phyloP scores from a whole-genome alignment of 768 basidiomycete species.

The Lentinula guzmanii region DNA sequence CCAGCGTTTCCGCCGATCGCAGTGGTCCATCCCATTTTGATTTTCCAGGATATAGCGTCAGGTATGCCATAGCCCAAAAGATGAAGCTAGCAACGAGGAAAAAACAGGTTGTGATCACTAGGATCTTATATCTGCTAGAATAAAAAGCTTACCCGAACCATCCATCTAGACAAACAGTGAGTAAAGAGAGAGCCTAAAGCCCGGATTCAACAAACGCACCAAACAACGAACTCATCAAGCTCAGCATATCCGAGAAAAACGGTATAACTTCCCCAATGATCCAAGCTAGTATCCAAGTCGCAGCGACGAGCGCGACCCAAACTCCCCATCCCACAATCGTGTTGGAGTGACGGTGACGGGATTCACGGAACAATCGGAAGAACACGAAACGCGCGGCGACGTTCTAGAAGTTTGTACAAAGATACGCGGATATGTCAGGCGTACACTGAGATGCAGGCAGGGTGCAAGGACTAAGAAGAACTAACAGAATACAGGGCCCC shows the following conservation, averaged over 20 bases:
- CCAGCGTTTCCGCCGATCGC: constrained; percentile 25
- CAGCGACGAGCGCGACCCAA: constrained; percentile 25
- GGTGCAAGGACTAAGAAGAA: background rate
- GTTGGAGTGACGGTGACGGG: constrained; percentile 29
- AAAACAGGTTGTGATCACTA: background rate
- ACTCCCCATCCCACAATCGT: constrained; percentile 23
- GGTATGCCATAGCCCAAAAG: constrained; percentile 39
- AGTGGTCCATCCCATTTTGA: constrained; percentile 26
- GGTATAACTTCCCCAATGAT: constrained; percentile 28
- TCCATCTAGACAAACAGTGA: constrained; percentile 13
- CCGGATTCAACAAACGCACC: constrained; percentile 13
- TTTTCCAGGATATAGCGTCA: constrained; percentile 28
- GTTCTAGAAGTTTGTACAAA: constrained; percentile 17
- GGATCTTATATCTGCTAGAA: background rate
- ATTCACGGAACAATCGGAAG: constrained; percentile 35
- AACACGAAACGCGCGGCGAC: constrained; percentile 39
- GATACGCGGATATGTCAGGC: background rate
- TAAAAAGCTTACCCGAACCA: constrained; percentile 23
- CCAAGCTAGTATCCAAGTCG: constrained; percentile 27
- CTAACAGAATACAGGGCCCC: constrained; percentile 37
- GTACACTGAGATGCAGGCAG: background rate
- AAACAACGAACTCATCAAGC: constrained; percentile 36
- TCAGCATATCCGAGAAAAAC: constrained; percentile 34
- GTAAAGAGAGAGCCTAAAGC: background rate
- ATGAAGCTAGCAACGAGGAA: constrained; percentile 23